Percentiles rank a stretch among this genome's conserved stretches.
Evolutionary conservation across 495 filamentous ascomycete genomes (phyloP).

Genomic region (Trichoderma virens): DNA sequence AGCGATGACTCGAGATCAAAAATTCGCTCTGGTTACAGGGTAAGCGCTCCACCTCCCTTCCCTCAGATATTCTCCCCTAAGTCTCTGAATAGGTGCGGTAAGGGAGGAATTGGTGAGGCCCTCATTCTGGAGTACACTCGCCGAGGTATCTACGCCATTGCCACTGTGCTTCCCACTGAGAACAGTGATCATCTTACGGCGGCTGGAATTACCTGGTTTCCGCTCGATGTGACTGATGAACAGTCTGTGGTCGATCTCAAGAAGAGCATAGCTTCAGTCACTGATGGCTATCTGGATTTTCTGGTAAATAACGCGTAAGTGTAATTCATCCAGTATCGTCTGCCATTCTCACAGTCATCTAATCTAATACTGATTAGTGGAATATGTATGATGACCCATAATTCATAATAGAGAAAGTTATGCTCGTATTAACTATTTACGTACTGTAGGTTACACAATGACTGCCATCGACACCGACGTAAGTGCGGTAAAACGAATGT

Average conservation of each 20-base stretch:
- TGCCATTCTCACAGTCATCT: background rate
- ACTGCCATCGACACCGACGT: conserved; percentile 47
- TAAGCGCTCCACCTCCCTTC: background rate
- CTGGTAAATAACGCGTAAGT: conserved; percentile 26
- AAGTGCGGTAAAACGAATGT: conserved; percentile 42
- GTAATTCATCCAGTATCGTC: background rate
- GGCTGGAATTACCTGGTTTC: conserved; percentile 15
- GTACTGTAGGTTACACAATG: conserved; percentile 24
- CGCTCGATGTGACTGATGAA: conserved; percentile 20
- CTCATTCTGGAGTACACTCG: conserved; percentile 14
- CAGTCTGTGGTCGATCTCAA: conserved; percentile 15
- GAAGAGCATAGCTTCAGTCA: conserved; percentile 4
- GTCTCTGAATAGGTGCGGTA: conserved; percentile 15
- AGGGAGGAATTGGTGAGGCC: conserved; percentile 23
- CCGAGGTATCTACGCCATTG: conserved; percentile 12
- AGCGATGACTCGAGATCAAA: background rate
- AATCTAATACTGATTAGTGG: background rate
- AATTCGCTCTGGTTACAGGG: background rate
- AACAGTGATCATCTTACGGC: conserved; percentile 15
- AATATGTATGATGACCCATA: background rate
- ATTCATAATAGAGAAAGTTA: too few species aligned
- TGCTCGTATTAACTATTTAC: conserved; percentile 7
- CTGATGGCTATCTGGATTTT: conserved; percentile 18
- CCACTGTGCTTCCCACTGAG: conserved; percentile 21
- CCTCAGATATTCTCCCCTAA: background rate